Conservation (phyloP, 2,329 filamentous ascomycete species). For the Fusarium verrucosum region DNA sequence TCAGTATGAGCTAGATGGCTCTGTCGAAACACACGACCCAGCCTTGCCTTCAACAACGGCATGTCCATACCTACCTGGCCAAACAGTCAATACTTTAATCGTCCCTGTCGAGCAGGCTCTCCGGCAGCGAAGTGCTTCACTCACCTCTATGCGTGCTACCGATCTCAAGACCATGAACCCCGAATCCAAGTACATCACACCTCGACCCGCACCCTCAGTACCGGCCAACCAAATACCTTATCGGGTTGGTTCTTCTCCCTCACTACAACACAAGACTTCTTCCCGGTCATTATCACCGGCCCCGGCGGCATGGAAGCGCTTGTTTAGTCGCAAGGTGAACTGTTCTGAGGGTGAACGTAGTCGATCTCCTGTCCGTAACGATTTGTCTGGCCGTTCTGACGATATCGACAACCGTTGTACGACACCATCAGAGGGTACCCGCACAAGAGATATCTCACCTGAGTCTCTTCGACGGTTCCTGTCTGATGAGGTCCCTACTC, state of each 20-base stretch:
- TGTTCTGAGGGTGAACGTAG: slow-evolving; percentile 49
- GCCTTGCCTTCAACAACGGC: slow-evolving; percentile 76
- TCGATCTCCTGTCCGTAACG: slow-evolving; percentile 45
- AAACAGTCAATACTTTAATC: slow-evolving; percentile 84
- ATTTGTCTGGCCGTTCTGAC: slow-evolving; percentile 17
- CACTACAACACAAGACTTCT: slow-evolving; percentile 52
- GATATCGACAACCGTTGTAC: slow-evolving; percentile 32
- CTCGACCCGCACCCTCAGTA: slow-evolving; percentile 63
- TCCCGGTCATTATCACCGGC: slow-evolving; percentile 59
- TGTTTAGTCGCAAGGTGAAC: slow-evolving; percentile 57
- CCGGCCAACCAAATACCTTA: slow-evolving; percentile 31
- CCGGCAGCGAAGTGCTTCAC: slow-evolving; percentile 71
- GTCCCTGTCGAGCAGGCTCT: slow-evolving; percentile 75
- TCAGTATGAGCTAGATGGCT: slow-evolving; percentile 85
- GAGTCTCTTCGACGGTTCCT: slow-evolving; percentile 64
- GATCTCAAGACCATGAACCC: slow-evolving; percentile 81
- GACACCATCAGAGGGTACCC: slow-evolving; percentile 52
- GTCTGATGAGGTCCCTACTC: slow-evolving; percentile 55
- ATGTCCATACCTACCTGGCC: slow-evolving; percentile 88
- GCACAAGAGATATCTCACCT: slow-evolving; percentile 63
- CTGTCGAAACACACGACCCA: slow-evolving; percentile 79
- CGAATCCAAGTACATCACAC: slow-evolving; percentile 76
- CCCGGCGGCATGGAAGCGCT: slow-evolving; percentile 59
- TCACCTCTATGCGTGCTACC: slow-evolving; percentile 65
- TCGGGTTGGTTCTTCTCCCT: slow-evolving; percentile 47